Evolutionary conservation across 495 filamentous ascomycete species (phyloP).

Genomic region (Xylona heveae): DNA sequence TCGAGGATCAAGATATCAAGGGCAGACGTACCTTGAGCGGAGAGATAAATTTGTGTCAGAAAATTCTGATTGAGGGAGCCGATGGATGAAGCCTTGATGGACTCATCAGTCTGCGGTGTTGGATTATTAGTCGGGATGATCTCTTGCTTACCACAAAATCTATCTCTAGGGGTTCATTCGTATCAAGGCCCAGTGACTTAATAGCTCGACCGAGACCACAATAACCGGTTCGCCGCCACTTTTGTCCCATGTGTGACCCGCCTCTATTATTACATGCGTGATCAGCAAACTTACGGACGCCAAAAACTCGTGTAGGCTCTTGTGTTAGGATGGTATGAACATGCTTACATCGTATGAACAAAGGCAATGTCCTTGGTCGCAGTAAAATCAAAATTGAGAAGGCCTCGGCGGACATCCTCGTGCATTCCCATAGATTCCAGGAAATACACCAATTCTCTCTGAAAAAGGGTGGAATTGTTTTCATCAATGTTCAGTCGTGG

Average conservation of each 20-base stretch:
- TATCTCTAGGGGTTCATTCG: slow-evolving; percentile 25
- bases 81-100: slow-evolving; percentile 49
- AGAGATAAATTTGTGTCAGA: slow-evolving; percentile 48
- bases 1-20: slow-evolving; percentile 5
- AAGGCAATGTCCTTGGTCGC: slow-evolving; percentile 49
- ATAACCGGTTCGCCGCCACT: slow-evolving; percentile 42
- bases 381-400: slow-evolving; percentile 53
- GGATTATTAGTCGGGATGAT: background rate
- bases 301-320: background rate
- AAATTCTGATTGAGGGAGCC: slow-evolving; percentile 51
- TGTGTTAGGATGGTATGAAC: background rate
- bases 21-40: slow-evolving; percentile 37
- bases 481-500: slow-evolving; percentile 7
- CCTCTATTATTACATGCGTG: slow-evolving; percentile 13
- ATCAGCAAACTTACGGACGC: background rate
- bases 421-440: slow-evolving; percentile 43
- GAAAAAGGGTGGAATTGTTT: slow-evolving; percentile 34
- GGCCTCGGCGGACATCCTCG: slow-evolving; percentile 33
- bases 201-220: slow-evolving; percentile 45
- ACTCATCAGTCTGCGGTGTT: slow-evolving; percentile 5
- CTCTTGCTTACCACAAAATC: slow-evolving; percentile 31
- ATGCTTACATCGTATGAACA: slow-evolving; percentile 42
- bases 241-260: slow-evolving; percentile 25
- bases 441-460: slow-evolving; percentile 48
- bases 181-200: slow-evolving; percentile 28